Evolutionary conservation across 805 yeast species (phyloP).

Genomic region (Candida montana): DNA sequence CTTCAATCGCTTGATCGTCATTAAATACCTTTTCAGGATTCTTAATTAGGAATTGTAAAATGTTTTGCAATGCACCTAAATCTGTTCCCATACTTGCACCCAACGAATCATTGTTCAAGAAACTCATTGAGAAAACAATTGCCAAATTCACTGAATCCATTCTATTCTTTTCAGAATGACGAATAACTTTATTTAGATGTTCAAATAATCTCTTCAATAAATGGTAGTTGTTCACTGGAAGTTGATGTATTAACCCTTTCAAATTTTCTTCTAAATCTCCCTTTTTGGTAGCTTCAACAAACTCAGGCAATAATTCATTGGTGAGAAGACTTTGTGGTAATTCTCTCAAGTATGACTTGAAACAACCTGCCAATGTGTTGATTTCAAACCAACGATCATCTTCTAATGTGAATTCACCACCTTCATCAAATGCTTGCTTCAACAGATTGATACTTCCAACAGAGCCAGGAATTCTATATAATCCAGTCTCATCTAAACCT

Average conservation of each 20-base stretch:
- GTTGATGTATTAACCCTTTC: slow-evolving; percentile 28
- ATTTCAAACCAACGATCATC: slow-evolving; percentile 68
- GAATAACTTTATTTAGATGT: slow-evolving; percentile 68
- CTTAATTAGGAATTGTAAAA: slow-evolving; percentile 44
- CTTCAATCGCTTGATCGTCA: slow-evolving; percentile 9
- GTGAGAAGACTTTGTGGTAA: slow-evolving; percentile 81
- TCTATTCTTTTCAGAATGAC: slow-evolving; percentile 61
- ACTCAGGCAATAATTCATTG: slow-evolving; percentile 54
- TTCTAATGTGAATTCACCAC: slow-evolving; percentile 39
- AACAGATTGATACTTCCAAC: slow-evolving; percentile 50
- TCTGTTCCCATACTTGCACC: slow-evolving; percentile 43
- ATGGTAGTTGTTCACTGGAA: slow-evolving; percentile 65
- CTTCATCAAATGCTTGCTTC: slow-evolving; percentile 50
- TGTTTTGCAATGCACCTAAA: slow-evolving; percentile 48
- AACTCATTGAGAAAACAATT: slow-evolving; percentile 75
- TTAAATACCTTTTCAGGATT: slow-evolving; percentile 31
- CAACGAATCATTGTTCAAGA: slow-evolving; percentile 39
- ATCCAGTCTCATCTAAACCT: slow-evolving; percentile 86
- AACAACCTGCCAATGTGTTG: slow-evolving; percentile 83
- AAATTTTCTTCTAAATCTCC: slow-evolving; percentile 31
- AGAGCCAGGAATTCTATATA: slow-evolving; percentile 72
- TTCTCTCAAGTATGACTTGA: slow-evolving; percentile 78
- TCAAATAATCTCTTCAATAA: slow-evolving; percentile 60
- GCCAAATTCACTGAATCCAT: slow-evolving; percentile 90
- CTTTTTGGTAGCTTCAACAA: slow-evolving; percentile 36